Base-by-base conservation (phyloP, 306 rosid genomes). In the Carpinus fangiana region DNA sequence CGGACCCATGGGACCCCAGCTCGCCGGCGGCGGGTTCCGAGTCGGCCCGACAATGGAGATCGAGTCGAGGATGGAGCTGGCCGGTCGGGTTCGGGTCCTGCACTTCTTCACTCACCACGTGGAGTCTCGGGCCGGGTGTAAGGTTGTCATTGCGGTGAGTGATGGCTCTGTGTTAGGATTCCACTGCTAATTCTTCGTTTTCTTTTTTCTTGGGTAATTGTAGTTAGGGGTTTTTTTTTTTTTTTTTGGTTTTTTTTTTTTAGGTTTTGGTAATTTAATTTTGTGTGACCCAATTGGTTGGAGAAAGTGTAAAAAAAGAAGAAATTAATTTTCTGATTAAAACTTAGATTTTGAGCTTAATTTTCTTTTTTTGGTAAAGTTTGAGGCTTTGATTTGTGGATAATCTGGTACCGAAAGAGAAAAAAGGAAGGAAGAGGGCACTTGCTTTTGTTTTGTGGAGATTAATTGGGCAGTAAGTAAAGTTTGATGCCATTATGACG, bases 101-200 rank as follows among this genome's bases (percentile, higher is more conserved):
- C 90, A 92, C 66, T 75, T 95, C 48, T 92, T 95, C 86, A 90
- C 88, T 7, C 98, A 92, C 73, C 98, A 82, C 38, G 93, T 85
- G 76, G 84, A 86, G 69, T 91, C 90, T 6, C 87, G 70, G 34
- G 78, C 90, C 9, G 82, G 68, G 2, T 95, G 98, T 80, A 86
- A 79, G 78, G 93, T 95, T 8, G 80, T 81, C 61, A 75, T 95
- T 54, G 72, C 95, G 9, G 85, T 92, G 50, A 77, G 81, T 50
- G 91, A 90, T 61, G 98, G 98, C 78, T 81, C 97, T 68, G 97
- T 95, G 0, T 57, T 95, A 76, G 98, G 97, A 60, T 91, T 95
- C 76, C 91, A 85, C 36, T 95, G 98, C 83, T 93, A 80, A 86
- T 73, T 75, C 50, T 59, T 38, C 47, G n/a, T 41, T 12, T 14